Conservation (phyloP, 1,139 yeast genomes). For the Pichia sp. region DNA sequence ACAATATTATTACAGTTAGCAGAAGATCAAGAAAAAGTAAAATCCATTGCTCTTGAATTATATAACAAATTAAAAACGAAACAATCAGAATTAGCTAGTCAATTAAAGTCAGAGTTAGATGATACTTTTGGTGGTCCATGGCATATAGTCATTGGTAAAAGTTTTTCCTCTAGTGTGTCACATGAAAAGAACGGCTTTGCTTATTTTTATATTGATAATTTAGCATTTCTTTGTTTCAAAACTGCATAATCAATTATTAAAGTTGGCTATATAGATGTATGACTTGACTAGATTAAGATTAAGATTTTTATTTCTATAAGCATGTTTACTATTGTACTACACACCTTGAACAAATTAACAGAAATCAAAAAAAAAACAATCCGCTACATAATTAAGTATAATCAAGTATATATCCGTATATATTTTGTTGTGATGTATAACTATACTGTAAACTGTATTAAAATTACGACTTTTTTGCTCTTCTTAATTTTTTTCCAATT, state of each 20-base stretch:
- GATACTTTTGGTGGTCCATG: slow-evolving; percentile 71
- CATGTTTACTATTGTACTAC: background rate
- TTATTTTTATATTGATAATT: slow-evolving; percentile 75
- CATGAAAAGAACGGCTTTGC: slow-evolving; percentile 77
- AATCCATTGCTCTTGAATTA: slow-evolving; percentile 53
- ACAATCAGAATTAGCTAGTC: slow-evolving; percentile 75
- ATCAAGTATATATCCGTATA: too few relatives aligned
- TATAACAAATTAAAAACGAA: slow-evolving; percentile 38
- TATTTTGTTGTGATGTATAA: too few relatives aligned
- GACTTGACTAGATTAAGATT: too few relatives aligned
- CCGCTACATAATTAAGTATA: too few relatives aligned
- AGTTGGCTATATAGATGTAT: too few relatives aligned
- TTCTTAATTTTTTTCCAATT: slow-evolving; percentile 1
- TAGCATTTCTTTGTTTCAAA: slow-evolving; percentile 78
- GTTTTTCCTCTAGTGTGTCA: slow-evolving; percentile 90
- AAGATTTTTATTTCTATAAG: background rate
- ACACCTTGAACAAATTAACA: background rate
- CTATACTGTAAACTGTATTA: too few relatives aligned
- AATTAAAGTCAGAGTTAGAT: slow-evolving; percentile 69
- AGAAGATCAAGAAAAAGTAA: slow-evolving; percentile 52
- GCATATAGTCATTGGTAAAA: slow-evolving; percentile 93
- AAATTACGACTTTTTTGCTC: background rate
- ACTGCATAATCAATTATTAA: slow-evolving; percentile 41
- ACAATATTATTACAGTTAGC: slow-evolving; percentile 32
- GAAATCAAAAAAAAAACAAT: background rate